These are phyloP conservation scores for Neoboletus brunneissimus DNA, from an alignment of 768 basidiomycete genomes.

Conservation along the genomic window DNA sequence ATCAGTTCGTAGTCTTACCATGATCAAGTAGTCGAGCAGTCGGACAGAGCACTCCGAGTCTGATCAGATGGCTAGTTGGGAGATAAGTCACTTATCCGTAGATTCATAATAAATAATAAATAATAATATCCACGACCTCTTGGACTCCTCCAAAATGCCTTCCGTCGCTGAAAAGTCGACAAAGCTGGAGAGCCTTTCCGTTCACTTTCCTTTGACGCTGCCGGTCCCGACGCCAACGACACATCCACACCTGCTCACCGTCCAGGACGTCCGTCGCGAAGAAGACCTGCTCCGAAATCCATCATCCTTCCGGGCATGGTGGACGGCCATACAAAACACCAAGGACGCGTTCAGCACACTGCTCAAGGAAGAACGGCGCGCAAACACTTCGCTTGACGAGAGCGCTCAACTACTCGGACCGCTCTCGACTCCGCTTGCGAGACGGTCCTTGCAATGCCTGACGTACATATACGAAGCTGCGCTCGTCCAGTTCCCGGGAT, in stretches of 20 bases:
- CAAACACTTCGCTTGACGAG: slow-evolving; percentile 47
- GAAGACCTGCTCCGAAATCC: slow-evolving; percentile 94
- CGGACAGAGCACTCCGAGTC: neutral
- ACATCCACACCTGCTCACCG: slow-evolving; percentile 69
- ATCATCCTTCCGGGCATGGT: slow-evolving; percentile 90
- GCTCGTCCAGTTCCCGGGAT: slow-evolving; percentile 78
- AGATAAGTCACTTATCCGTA: slow-evolving; percentile 5
- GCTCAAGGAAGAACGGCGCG: slow-evolving; percentile 52
- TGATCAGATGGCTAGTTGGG: neutral
- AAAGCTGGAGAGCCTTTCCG: slow-evolving; percentile 50
- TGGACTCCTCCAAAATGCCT: slow-evolving; percentile 43
- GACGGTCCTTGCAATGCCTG: slow-evolving; percentile 77
- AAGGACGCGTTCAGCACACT: slow-evolving; percentile 60
- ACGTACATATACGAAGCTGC: slow-evolving; percentile 95
- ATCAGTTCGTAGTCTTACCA: slow-evolving; percentile 22
- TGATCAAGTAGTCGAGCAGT: slow-evolving; percentile 2
- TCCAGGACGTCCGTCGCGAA: slow-evolving; percentile 80
- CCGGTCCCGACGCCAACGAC: slow-evolving; percentile 82
- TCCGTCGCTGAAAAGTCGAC: slow-evolving; percentile 49
- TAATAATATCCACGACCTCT: neutral
- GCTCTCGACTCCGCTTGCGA: slow-evolving; percentile 67
- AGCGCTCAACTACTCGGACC: slow-evolving; percentile 68
- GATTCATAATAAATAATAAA: slow-evolving; percentile 4
- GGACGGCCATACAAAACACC: slow-evolving; percentile 76
- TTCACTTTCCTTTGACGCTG: slow-evolving; percentile 77